phyloP scores from a whole-genome alignment of 2,329 filamentous ascomycete genomes.

The Corynespora cassiicola region DNA sequence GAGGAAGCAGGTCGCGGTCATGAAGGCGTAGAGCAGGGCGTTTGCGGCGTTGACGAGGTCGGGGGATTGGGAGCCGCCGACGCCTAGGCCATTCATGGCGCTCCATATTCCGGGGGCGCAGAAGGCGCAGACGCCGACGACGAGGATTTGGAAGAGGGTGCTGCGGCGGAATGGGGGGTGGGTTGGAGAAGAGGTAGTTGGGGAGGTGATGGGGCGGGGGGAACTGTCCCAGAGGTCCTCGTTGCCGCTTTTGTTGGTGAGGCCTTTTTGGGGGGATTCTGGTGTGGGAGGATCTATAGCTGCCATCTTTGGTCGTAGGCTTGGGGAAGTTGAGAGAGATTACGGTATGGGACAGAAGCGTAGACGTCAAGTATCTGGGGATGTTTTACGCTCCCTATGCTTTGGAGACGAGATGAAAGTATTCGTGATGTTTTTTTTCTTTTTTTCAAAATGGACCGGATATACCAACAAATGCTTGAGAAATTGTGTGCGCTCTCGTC shows the following conservation, averaged over 20 bases:
- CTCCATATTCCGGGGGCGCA: conserved; percentile 45
- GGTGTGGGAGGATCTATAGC: background rate
- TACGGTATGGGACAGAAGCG: background rate
- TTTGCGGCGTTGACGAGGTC: conserved; percentile 55
- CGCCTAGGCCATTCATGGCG: conserved; percentile 52
- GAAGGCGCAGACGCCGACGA: conserved; percentile 20
- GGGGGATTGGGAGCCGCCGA: conserved; percentile 51
- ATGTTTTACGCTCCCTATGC: no score
- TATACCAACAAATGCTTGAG: background rate
- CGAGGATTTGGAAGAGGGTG: conserved; percentile 21
- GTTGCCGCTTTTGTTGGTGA: conserved; percentile 6
- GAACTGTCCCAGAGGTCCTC: conserved; percentile 8
- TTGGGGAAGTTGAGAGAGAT: background rate
- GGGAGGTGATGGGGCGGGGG: background rate
- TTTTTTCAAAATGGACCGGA: background rate
- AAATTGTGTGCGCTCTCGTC: background rate
- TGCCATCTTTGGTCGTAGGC: conserved; percentile 4
- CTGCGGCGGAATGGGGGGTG: conserved; percentile 15
- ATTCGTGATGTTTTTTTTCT: no score
- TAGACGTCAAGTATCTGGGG: background rate
- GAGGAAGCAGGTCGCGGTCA: conserved; percentile 52
- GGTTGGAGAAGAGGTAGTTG: background rate
- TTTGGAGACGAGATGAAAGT: no score
- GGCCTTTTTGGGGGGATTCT: conserved; percentile 1
- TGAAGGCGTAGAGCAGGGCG: conserved; percentile 54